Base-by-base conservation (phyloP, 441 rosid genomes). In the Gossypium aridum region DNA sequence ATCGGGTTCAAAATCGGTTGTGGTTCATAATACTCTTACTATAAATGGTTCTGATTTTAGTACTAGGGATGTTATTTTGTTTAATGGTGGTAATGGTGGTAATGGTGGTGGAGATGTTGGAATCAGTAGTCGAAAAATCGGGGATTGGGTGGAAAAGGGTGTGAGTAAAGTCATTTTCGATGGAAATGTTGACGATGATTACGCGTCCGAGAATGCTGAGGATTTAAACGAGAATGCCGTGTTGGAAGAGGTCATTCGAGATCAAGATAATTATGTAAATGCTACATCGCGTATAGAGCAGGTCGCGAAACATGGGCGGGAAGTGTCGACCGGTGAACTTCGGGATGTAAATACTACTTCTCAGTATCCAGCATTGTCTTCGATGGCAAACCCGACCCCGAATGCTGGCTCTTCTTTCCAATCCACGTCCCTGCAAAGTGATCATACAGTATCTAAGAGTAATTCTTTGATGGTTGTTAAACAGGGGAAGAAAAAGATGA, bases 21-120 rank as follows among this genome's bases (percentile, higher is more conserved):
- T 82, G 73, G 82, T 88, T 71, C 83, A 87, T 63, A 87, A 87
- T 80, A 85, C 97, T 76, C 91, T 87, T 26, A 77, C 90, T 0
- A 82, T 89, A 22, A 88, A 88, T 13, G 71, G 79, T 56, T 88
- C 88, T 13, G 84, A 80, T 57, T 68, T 71, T 39, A 71, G 54
- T 68, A 64, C 61, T 71, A 5, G 63, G 61, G 79, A 64, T 80
- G 75, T 73, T 45, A 23, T n/a, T 49, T 19, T 70, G 63, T 59
- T 59, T 23, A 22, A 10, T 79, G 74, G 67, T 63, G 81, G 77
- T 23, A 22, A 10, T 79, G 74, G 67, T 63, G 81, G 77, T 20
- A 72, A 55, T 47, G 64, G 45, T 34, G 79, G 17, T 47, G 75
- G 66, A 39, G 77, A 70, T 9, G 25, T 16, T 37, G 78, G 66